These are phyloP conservation scores for Stevia rebaudiana DNA, from an alignment of 140 eudicot species.

Conservation along the genomic window DNA sequence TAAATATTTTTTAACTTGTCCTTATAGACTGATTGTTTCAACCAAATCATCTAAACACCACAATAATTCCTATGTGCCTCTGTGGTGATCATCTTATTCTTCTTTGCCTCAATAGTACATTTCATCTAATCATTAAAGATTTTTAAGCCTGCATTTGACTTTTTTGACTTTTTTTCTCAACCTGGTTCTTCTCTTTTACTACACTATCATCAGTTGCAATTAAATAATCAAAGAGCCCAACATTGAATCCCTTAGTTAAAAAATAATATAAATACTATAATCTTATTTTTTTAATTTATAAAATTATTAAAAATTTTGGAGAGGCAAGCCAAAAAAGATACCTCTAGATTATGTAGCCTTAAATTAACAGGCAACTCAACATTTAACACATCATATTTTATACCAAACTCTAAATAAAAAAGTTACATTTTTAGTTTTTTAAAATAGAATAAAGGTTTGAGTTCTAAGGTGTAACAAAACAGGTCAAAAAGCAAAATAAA, in stretches of 20 bases:
- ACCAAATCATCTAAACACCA: no score
- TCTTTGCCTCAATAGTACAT: no score
- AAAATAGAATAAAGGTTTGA: background rate
- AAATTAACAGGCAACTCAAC: constrained; percentile 90
- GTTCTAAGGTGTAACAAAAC: background rate
- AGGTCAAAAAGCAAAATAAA: constrained; percentile 34
- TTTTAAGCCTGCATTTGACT: no score
- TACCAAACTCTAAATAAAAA: constrained; percentile 60
- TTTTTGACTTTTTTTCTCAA: no score
- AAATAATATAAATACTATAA: background rate
- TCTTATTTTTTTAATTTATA: background rate
- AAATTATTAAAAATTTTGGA: background rate
- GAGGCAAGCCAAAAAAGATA: constrained; percentile 16
- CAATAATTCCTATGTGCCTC: no score
- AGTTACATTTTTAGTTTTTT: background rate
- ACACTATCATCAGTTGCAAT: constrained; percentile 90
- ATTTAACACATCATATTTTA: constrained; percentile 76
- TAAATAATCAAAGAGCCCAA: constrained; percentile 89
- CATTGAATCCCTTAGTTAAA: constrained; percentile 70
- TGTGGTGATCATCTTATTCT: no score
- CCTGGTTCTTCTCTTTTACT: constrained; percentile 44
- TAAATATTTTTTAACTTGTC: no score
- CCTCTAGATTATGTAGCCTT: constrained; percentile 88
- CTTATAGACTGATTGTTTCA: no score
- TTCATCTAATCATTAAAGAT: no score